Percentiles rank a stretch among this genome's conserved stretches.
phyloP scores from a whole-genome alignment of 305 asterid species.

The Rubia occidens region DNA sequence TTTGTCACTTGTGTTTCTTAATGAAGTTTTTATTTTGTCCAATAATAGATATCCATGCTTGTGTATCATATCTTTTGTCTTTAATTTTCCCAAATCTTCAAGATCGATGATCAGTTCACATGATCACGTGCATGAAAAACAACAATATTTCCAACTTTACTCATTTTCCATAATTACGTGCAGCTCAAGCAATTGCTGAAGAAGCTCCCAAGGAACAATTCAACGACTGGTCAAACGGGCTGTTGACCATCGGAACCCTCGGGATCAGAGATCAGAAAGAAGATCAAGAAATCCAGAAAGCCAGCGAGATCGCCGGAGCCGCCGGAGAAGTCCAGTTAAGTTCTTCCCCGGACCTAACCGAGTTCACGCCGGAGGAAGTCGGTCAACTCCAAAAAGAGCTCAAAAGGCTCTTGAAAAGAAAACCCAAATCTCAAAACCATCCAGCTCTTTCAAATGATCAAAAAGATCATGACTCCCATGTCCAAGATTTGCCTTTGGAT shows the following conservation, averaged over 20 bases:
- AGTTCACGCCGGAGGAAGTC: slow-evolving; percentile 74
- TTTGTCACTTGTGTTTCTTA: too few species aligned
- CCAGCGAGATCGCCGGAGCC: slow-evolving; percentile 8
- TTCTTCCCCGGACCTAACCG: slow-evolving; percentile 58
- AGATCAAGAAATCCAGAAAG: slow-evolving; percentile 23
- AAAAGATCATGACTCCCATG: slow-evolving; percentile 5
- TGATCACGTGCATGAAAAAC: neutral
- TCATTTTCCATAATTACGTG: neutral
- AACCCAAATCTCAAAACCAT: slow-evolving; percentile 19
- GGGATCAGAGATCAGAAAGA: slow-evolving; percentile 42
- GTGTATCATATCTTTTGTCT: too few species aligned
- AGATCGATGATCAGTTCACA: neutral
- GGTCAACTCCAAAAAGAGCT: slow-evolving; percentile 55
- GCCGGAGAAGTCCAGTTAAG: slow-evolving; percentile 29
- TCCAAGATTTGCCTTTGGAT: slow-evolving; percentile 56
- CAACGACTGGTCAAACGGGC: slow-evolving; percentile 61
- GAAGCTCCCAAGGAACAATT: slow-evolving; percentile 43
- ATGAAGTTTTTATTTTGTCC: too few species aligned
- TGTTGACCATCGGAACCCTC: slow-evolving; percentile 71
- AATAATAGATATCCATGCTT: too few species aligned
- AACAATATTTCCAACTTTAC: neutral
- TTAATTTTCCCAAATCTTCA: neutral
- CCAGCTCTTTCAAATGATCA: neutral
- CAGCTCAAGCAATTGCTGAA: slow-evolving; percentile 39
- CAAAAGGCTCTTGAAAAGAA: slow-evolving; percentile 44